Conservation (phyloP, 2,329 filamentous ascomycete genomes). For the Orbilia javanica region DNA sequence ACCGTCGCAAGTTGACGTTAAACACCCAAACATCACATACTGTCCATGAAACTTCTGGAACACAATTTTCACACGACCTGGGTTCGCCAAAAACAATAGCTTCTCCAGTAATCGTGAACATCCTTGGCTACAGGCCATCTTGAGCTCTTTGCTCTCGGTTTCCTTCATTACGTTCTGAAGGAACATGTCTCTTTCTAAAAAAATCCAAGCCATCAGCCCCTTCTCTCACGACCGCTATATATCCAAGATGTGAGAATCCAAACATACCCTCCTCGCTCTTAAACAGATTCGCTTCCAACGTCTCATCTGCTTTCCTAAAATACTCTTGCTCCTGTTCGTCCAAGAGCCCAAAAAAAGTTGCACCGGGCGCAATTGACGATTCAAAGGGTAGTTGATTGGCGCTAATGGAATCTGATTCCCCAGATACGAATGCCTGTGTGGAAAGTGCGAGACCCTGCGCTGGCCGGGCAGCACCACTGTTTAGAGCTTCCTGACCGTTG, state of each 20-base stretch:
- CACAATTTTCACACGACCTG: slow-evolving; percentile 83
- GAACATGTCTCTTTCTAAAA: slow-evolving; percentile 67
- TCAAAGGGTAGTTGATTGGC: slow-evolving; percentile 62
- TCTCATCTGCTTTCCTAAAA: slow-evolving; percentile 88
- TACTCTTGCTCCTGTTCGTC: slow-evolving; percentile 95
- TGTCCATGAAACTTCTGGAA: slow-evolving; percentile 88
- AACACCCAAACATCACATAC: slow-evolving; percentile 64
- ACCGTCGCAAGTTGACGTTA: slow-evolving; percentile 20
- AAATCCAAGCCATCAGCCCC: slow-evolving; percentile 10
- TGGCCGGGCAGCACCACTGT: background rate
- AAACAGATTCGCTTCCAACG: slow-evolving; percentile 92
- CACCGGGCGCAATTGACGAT: slow-evolving; percentile 62
- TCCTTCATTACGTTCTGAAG: slow-evolving; percentile 87
- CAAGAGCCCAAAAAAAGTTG: slow-evolving; percentile 91
- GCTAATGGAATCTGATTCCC: slow-evolving; percentile 63
- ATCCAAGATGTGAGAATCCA: slow-evolving; percentile 65
- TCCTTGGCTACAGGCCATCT: slow-evolving; percentile 94
- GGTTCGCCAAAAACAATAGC: slow-evolving; percentile 83
- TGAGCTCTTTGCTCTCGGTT: slow-evolving; percentile 91
- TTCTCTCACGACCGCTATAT: background rate
- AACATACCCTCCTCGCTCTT: slow-evolving; percentile 78
- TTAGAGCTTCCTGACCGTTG: slow-evolving; percentile 66
- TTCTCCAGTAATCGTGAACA: slow-evolving; percentile 94
- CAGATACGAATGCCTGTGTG: slow-evolving; percentile 50
- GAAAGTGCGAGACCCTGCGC: slow-evolving; percentile 17